Evolutionary conservation across 1,139 yeast species (phyloP).

Genomic region (Pichia sorboxylosa): DNA sequence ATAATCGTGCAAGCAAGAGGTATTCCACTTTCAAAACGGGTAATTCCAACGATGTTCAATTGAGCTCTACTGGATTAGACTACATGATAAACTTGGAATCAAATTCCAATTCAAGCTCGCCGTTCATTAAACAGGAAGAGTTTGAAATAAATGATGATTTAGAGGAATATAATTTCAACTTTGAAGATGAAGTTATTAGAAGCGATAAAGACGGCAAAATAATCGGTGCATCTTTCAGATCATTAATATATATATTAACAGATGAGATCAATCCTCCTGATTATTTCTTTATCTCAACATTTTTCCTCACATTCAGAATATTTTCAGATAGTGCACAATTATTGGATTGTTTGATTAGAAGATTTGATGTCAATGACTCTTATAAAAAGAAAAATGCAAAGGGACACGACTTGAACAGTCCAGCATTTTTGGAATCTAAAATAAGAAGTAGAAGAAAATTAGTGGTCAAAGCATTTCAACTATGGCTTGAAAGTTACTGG

Average conservation of each 20-base stretch:
- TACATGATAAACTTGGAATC: constrained; percentile 26
- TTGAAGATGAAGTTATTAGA: constrained; percentile 36
- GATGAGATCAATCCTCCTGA: constrained; percentile 63
- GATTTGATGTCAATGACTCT: constrained; percentile 46
- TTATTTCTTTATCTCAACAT: constrained; percentile 60
- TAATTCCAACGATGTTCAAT: constrained; percentile 37
- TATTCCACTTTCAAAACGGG: constrained; percentile 56
- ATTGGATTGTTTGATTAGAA: constrained; percentile 52
- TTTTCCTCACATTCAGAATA: constrained; percentile 68
- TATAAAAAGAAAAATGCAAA: constrained; percentile 19
- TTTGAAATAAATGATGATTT: constrained; percentile 11
- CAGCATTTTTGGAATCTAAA: constrained; percentile 36
- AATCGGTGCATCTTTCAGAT: constrained; percentile 71
- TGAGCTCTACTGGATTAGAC: constrained; percentile 51
- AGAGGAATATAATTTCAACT: constrained; percentile 13
- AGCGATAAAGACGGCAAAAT: constrained; percentile 27
- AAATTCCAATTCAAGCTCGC: constrained; percentile 13
- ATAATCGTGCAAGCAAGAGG: constrained; percentile 25
- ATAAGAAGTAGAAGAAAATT: constrained; percentile 55
- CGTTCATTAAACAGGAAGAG: constrained; percentile 19
- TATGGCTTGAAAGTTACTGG: constrained; percentile 91
- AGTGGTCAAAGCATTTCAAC: constrained; percentile 55
- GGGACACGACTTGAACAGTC: constrained; percentile 21
- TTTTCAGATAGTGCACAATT: constrained; percentile 63
- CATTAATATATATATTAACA: constrained; percentile 59